Evolutionary conservation across 108 stramenopile genomes (phyloP).

Genomic region (Bacterosira constricta): DNA sequence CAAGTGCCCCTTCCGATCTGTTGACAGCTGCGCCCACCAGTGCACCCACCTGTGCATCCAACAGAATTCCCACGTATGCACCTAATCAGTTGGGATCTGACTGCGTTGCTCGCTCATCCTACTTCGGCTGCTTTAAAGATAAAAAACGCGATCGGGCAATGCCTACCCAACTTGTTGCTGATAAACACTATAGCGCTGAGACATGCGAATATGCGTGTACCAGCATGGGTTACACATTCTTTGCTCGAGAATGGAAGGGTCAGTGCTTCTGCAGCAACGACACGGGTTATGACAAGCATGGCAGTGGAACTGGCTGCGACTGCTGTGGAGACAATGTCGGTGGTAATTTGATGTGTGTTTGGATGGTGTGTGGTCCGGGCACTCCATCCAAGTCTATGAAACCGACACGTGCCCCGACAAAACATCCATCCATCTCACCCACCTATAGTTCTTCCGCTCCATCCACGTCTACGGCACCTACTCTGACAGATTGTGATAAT

Average conservation of each 20-base stretch:
- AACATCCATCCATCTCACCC: not conserved
- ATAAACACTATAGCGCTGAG: not conserved
- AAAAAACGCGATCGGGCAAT: not conserved
- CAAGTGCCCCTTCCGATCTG: too few relatives aligned
- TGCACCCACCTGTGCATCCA: not conserved
- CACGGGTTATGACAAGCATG: constrained; percentile 7
- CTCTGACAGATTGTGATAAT: constrained; percentile 28
- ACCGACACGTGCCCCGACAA: too few relatives aligned
- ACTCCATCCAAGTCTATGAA: too few relatives aligned
- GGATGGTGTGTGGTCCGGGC: not conserved
- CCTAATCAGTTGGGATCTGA: too few relatives aligned
- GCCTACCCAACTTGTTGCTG: not conserved
- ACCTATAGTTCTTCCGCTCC: not conserved
- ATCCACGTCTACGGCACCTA: constrained; percentile 11
- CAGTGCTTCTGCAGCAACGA: constrained; percentile 27
- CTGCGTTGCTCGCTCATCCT: not conserved
- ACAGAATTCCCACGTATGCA: too few relatives aligned
- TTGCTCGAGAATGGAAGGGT: constrained; percentile 20
- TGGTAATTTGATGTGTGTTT: constrained; percentile 16
- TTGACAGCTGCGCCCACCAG: too few relatives aligned
- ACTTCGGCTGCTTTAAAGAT: constrained; percentile 2
- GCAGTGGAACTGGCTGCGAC: constrained; percentile 12
- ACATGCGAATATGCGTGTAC: constrained; percentile 16
- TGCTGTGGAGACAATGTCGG: constrained; percentile 34
- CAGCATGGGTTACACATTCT: constrained; percentile 8